Evolutionary conservation across 2,329 filamentous ascomycete genomes (phyloP), one percentile per base, ranked within the genome.

Genomic region (Aspergillus amoenus): DNA sequence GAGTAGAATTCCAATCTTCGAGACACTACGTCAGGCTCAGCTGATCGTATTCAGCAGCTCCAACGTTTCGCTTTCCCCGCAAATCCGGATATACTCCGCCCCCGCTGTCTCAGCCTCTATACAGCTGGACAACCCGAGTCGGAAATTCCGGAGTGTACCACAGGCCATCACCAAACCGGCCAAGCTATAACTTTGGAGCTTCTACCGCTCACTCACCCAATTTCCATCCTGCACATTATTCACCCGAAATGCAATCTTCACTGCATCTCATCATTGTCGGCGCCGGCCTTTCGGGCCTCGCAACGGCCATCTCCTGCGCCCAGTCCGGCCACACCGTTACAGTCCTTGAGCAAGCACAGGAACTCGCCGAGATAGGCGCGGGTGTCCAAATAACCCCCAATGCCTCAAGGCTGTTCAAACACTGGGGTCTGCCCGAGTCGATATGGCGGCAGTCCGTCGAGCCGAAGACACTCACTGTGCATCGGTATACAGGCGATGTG

Each of bases 311-410:
- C 41, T 68, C 66, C 15, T 59, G 65, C 41, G 64, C 66, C 1
- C 57, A 62, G 2, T 54, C 61, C 0, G 69, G 69, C 4, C 69
- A 72, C 55, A 57, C 52, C 1, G 68, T 72, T 5, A 22, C 61
- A 18, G 65, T 72, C 2, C 58, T 72, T 42, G 70, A 72, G 54
- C 67, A 69, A 56, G 70, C 69, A 11, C 62, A 63, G 24, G 66
- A 69, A 30, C 62, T 72, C 0, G 68, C 65, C 12, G 70, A 72
- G 48, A 77, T 84, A 59, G 86, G 89, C 13, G 89, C 91, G 65
- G 88, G 88, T 4, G 79, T 90, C 6, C 86, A 88, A 69, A 85
- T 73, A 41, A 70, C 68, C 4, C 70, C 70, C 1, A 73, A 73
- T 51, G 67, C 68, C 11, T 71, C 69, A 1, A 68, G 67, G 1